These are phyloP conservation scores for Boletales sp. DNA, from an alignment of 768 basidiomycete genomes.

Conservation along the genomic window DNA sequence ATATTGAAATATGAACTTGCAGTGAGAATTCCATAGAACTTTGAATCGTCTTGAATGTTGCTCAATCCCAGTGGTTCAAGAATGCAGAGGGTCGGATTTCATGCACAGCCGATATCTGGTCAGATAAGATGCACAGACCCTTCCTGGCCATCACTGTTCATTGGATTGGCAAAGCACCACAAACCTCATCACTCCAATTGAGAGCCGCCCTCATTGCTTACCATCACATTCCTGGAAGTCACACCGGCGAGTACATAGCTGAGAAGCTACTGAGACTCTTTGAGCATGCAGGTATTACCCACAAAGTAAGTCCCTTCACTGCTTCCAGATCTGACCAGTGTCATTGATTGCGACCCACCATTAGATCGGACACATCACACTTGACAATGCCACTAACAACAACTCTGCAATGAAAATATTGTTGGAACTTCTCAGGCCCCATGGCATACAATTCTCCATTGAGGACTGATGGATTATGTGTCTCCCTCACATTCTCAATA, in stretches of 20 bases:
- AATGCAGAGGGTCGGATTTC: slow-evolving; percentile 5
- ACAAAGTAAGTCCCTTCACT: neutral
- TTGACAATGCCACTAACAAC: neutral
- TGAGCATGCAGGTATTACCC: neutral
- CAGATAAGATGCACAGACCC: slow-evolving; percentile 1
- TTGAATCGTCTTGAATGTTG: too few relatives aligned
- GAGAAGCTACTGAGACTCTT: neutral
- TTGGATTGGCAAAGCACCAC: slow-evolving; percentile 4
- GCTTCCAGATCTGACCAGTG: too few relatives aligned
- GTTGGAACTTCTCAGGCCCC: neutral
- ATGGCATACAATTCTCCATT: neutral
- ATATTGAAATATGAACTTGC: slow-evolving; percentile 16
- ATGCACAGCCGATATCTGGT: slow-evolving; percentile 16
- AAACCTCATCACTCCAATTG: slow-evolving; percentile 4
- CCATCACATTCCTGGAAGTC: slow-evolving; percentile 12
- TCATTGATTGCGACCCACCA: neutral
- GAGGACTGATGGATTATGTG: neutral
- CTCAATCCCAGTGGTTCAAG: too few relatives aligned
- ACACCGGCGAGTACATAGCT: slow-evolving; percentile 11
- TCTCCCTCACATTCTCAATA: neutral
- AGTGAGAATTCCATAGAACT: too few relatives aligned
- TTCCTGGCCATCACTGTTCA: slow-evolving; percentile 16
- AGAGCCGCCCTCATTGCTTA: slow-evolving; percentile 6
- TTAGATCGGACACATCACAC: too few relatives aligned
- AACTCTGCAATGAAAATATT: neutral